phyloP scores from a whole-genome alignment of 2,329 filamentous ascomycete genomes.

The Stachybotrys chlorohalonatus region DNA sequence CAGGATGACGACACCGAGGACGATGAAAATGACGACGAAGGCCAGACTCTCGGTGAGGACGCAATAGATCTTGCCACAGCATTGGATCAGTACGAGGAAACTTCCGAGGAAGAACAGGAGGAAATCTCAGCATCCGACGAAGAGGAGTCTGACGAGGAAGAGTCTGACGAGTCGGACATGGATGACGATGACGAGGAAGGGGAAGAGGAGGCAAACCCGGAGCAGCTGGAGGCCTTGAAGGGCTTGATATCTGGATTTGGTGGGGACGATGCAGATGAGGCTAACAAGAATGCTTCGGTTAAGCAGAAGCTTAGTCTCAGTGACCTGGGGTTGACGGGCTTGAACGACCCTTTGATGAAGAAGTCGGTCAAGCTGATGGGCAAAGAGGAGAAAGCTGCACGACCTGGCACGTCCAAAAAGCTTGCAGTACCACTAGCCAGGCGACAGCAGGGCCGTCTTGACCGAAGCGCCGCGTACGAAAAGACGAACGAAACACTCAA shows the following conservation, averaged over 20 bases:
- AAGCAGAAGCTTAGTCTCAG: conserved; percentile 64
- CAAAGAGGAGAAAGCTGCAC: conserved; percentile 46
- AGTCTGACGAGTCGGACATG: conserved; percentile 33
- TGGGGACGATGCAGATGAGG: conserved; percentile 46
- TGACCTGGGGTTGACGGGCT: conserved; percentile 62
- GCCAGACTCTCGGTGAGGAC: conserved; percentile 48
- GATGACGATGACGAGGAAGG: conserved; percentile 43
- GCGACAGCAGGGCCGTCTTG: conserved; percentile 76
- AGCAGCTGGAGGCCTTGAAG: conserved; percentile 56
- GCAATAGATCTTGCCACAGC: conserved; percentile 51
- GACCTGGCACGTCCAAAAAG: conserved; percentile 48
- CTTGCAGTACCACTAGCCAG: conserved; percentile 76
- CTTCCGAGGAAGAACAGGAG: conserved; percentile 38
- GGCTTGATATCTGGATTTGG: conserved; percentile 61
- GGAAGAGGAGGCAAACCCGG: conserved; percentile 35
- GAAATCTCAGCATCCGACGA: conserved; percentile 33
- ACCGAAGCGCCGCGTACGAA: conserved; percentile 74
- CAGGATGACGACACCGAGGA: conserved; percentile 50
- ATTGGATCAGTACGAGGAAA: conserved; percentile 44
- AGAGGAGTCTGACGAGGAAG: conserved; percentile 33
- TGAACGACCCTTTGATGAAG: conserved; percentile 67
- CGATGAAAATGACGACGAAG: conserved; percentile 42
- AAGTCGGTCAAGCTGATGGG: conserved; percentile 69
- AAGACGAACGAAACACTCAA: conserved; percentile 87
- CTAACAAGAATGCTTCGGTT: conserved; percentile 27